Conservation (phyloP, 495 filamentous ascomycete genomes). For the Margaritispora aquatica region DNA sequence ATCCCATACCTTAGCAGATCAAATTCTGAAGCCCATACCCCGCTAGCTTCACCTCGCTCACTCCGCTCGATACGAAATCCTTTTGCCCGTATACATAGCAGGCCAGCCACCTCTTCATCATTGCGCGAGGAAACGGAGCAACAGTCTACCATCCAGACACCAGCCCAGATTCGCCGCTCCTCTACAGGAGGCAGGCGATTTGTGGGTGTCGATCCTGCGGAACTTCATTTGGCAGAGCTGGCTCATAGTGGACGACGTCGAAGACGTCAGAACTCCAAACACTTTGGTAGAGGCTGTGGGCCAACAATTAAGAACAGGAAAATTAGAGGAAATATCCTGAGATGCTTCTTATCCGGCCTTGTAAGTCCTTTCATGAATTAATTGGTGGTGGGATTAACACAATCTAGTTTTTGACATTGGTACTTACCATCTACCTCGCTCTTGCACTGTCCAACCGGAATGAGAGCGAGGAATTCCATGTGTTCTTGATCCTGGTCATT, state of each 20-base stretch:
- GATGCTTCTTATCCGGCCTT: slow-evolving; percentile 34
- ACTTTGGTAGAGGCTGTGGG: slow-evolving; percentile 7
- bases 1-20: slow-evolving; percentile 31
- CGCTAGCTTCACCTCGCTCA: slow-evolving; percentile 6
- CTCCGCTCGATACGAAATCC: not conserved
- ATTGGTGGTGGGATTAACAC: slow-evolving; percentile 9
- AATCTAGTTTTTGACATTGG: slow-evolving; percentile 57
- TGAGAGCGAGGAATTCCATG: slow-evolving; percentile 56
- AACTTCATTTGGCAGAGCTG: slow-evolving; percentile 27
- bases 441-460: slow-evolving; percentile 22
- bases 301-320: slow-evolving; percentile 47
- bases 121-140: slow-evolving; percentile 1
- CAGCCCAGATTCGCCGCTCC: slow-evolving; percentile 8
- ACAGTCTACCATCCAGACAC: slow-evolving; percentile 13
- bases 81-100: slow-evolving; percentile 1
- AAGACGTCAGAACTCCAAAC: slow-evolving; percentile 10
- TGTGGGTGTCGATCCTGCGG: slow-evolving; percentile 31
- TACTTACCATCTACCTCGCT: slow-evolving; percentile 49
- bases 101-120: slow-evolving; percentile 5
- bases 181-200: slow-evolving; percentile 18
- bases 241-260: slow-evolving; percentile 23
- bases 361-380: slow-evolving; percentile 35
- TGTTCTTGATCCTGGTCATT: slow-evolving; percentile 71
- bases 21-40: slow-evolving; percentile 2
- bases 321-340: slow-evolving; percentile 47